Percentiles rank a stretch among this genome's conserved stretches.
Evolutionary conservation across 2,329 filamentous ascomycete genomes (phyloP).

Genomic region (Aureobasidium sp.): DNA sequence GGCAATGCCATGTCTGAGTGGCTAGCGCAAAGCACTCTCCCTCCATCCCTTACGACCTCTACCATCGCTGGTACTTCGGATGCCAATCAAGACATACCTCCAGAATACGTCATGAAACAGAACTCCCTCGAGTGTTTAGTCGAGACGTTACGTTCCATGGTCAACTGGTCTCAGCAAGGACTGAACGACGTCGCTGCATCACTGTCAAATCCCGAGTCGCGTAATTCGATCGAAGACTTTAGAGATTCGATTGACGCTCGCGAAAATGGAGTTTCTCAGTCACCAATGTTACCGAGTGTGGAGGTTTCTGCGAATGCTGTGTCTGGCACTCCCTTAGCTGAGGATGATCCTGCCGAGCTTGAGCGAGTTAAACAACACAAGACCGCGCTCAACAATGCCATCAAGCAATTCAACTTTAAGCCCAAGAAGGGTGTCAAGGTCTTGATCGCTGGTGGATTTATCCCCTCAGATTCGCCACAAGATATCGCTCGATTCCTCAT

Average conservation of each 20-base stretch:
- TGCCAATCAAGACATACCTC: slow-evolving; percentile 59
- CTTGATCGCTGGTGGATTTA: slow-evolving; percentile 78
- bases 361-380: slow-evolving; percentile 93
- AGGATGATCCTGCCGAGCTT: slow-evolving; percentile 90
- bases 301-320: slow-evolving; percentile 41
- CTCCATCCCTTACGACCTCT: slow-evolving; percentile 76
- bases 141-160: slow-evolving; percentile 78
- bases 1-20: slow-evolving; percentile 60
- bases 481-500: slow-evolving; percentile 82
- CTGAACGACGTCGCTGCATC: slow-evolving; percentile 43
- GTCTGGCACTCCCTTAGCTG: slow-evolving; percentile 40
- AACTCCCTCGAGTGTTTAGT: slow-evolving; percentile 83
- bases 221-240: slow-evolving; percentile 52
- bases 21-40: slow-evolving; percentile 78
- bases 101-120: slow-evolving; percentile 87
- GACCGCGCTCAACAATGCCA: slow-evolving; percentile 81
- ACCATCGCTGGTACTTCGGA: slow-evolving; percentile 49
- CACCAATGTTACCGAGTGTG: not conserved
- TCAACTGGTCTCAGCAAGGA: slow-evolving; percentile 81
- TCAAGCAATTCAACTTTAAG: slow-evolving; percentile 95
- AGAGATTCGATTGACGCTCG: slow-evolving; percentile 72
- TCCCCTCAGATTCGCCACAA: slow-evolving; percentile 66
- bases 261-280: slow-evolving; percentile 49
- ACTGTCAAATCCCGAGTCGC: slow-evolving; percentile 36
- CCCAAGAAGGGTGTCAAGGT: slow-evolving; percentile 88